A percentile compares a stretch with the other conserved stretches of the same genome.
phyloP scores from a whole-genome alignment of 805 yeast genomes.

The Cyberlindnera bimundalis region DNA sequence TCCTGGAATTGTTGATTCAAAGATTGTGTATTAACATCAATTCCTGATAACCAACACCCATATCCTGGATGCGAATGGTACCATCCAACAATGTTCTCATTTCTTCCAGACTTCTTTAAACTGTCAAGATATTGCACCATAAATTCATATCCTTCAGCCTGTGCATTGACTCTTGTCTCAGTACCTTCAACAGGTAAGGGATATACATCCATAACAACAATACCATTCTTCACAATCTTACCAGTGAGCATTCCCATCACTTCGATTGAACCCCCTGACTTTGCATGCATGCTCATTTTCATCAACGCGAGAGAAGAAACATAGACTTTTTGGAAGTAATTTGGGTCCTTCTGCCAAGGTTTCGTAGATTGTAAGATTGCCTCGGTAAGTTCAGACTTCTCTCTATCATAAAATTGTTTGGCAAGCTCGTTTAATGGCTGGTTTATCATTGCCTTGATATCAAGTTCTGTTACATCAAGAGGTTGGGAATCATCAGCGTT shows the following conservation, averaged over 20 bases:
- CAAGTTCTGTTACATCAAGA: conserved; percentile 16
- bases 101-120: conserved; percentile 45
- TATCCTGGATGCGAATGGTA: conserved; percentile 98
- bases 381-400: conserved; percentile 8
- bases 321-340: conserved; percentile 57
- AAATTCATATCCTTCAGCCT: conserved; percentile 89
- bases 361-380: conserved; percentile 27
- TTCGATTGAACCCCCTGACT: conserved; percentile 82
- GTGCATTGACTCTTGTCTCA: conserved; percentile 93
- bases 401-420: conserved; percentile 15
- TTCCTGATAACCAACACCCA: conserved; percentile 94
- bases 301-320: conserved; percentile 68
- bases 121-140: conserved; percentile 80
- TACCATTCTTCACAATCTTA: conserved; percentile 47
- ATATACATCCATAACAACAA: conserved; percentile 77
- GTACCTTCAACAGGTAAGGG: conserved; percentile 94
- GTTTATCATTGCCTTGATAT: conserved; percentile 15
- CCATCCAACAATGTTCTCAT: conserved; percentile 91
- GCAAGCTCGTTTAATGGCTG: conserved; percentile 18
- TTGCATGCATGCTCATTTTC: conserved; percentile 78
- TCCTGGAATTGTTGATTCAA: conserved; percentile 87
- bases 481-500: conserved; percentile 5
- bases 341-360: conserved; percentile 58
- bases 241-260: conserved; percentile 96
- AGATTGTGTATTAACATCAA: conserved; percentile 85